phyloP scores from a whole-genome alignment of 176 grass and related monocot genomes.

The Hsuehochloa calcarea region DNA sequence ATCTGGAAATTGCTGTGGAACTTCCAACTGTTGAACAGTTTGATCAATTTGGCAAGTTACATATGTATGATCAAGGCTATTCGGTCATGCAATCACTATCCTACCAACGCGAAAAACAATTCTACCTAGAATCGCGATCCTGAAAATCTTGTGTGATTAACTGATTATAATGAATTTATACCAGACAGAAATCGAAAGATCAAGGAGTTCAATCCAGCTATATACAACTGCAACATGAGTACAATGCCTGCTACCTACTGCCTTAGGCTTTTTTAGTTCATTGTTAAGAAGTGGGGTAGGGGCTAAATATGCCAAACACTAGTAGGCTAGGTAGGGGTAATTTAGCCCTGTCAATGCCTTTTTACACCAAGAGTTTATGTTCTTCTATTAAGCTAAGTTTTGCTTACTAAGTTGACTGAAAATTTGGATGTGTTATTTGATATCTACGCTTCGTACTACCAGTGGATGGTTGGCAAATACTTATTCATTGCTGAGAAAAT shows the following conservation, averaged over 20 bases:
- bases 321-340: too few species aligned
- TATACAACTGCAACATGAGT: not conserved
- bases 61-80: not conserved
- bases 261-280: not conserved
- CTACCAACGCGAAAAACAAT: too few species aligned
- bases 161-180: not conserved
- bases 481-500: not conserved
- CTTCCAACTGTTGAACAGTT: not conserved
- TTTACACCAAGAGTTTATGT: too few species aligned
- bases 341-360: too few species aligned
- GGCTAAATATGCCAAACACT: not conserved
- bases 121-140: not conserved
- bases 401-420: too few species aligned
- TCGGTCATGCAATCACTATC: too few species aligned
- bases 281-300: not conserved
- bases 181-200: not conserved
- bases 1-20: not conserved
- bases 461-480: too few species aligned
- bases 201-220: not conserved
- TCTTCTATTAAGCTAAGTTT: too few species aligned
- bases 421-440: too few species aligned
- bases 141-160: not conserved
- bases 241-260: not conserved
- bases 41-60: not conserved
- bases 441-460: too few species aligned